These are phyloP conservation scores for Arthroderma sp. DNA, from an alignment of 2,329 filamentous ascomycete species.

Conservation along the genomic window DNA sequence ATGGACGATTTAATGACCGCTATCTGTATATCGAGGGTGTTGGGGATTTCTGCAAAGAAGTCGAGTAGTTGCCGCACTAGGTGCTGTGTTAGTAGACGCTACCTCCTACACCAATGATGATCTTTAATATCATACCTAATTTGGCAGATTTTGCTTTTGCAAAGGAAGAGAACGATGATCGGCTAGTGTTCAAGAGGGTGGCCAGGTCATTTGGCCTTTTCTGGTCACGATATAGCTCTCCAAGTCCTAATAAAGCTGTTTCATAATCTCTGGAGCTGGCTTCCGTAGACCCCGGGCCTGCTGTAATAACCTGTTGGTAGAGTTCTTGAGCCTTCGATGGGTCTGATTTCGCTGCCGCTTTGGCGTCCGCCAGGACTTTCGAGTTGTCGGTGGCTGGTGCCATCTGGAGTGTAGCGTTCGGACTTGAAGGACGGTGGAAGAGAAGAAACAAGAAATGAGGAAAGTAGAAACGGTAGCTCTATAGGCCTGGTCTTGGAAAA, in stretches of 20 bases:
- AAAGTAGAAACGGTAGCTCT: no score
- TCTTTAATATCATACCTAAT: conserved; percentile 52
- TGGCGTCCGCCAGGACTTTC: conserved; percentile 72
- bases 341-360: conserved; percentile 67
- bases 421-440: not conserved
- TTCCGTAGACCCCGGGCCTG: conserved; percentile 73
- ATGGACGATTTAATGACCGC: conserved; percentile 96
- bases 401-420: conserved; percentile 24
- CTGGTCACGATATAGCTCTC: conserved; percentile 76
- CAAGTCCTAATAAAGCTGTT: conserved; percentile 71
- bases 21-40: conserved; percentile 89
- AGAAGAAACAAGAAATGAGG: not conserved
- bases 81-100: not conserved
- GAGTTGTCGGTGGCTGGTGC: conserved; percentile 38
- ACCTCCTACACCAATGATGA: not conserved
- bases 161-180: conserved; percentile 85
- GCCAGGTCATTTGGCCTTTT: conserved; percentile 76
- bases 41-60: conserved; percentile 83
- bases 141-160: conserved; percentile 98
- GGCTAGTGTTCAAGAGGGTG: conserved; percentile 76
- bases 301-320: conserved; percentile 81
- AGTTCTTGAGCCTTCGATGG: conserved; percentile 71
- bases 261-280: conserved; percentile 85
- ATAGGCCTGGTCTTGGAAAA: no score
- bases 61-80: conserved; percentile 91